Conservation (phyloP, 768 basidiomycete species). For the Rhodotorula toruloides region DNA sequence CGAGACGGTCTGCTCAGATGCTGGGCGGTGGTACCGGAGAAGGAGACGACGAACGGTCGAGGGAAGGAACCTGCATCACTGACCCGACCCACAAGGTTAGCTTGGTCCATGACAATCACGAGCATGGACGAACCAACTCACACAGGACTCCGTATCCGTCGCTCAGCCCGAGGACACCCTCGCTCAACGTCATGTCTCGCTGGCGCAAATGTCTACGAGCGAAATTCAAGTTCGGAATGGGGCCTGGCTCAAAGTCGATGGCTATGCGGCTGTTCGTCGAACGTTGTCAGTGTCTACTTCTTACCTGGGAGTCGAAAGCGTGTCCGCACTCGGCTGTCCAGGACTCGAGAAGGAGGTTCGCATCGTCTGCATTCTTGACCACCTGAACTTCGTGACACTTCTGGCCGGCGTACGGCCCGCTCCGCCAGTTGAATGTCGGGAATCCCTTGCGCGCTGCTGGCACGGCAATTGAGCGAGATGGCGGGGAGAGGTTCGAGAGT, state of each 20-base stretch:
- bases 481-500: no score
- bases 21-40: accelerated
- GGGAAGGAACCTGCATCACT: not conserved
- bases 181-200: no score
- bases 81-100: not conserved
- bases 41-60: no score
- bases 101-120: no score
- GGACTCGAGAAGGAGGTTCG: not conserved
- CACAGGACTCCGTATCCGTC: not conserved
- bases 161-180: not conserved
- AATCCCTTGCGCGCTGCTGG: not conserved
- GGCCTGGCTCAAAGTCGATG: no score
- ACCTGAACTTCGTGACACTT: not conserved
- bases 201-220: no score
- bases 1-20: no score
- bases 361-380: not conserved
- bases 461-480: no score
- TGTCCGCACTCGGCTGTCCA: not conserved
- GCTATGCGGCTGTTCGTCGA: no score
- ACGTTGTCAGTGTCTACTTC: no score
- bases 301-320: no score
- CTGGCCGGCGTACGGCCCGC: not conserved
- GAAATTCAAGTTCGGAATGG: not conserved
- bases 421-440: conserved; percentile 1
- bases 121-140: not conserved